phyloP scores from a whole-genome alignment of 345 rosid species.

The Pseudoturritis turrita region DNA sequence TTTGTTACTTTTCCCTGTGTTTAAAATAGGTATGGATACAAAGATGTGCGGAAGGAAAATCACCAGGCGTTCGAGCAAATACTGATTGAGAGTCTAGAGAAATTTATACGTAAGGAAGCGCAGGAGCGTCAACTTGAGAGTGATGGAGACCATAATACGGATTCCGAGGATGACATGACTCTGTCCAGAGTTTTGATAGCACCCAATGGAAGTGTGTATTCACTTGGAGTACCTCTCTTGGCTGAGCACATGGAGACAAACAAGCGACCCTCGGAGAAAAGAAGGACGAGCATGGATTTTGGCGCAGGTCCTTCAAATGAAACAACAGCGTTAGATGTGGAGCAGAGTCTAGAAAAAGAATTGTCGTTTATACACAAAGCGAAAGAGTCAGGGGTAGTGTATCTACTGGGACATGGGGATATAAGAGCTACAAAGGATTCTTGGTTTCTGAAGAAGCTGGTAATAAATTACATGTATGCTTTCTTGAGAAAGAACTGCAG shows the following conservation, averaged over 20 bases:
- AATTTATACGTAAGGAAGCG: constrained; percentile 90
- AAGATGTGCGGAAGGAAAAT: constrained; percentile 91
- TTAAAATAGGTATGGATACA: constrained; percentile 82
- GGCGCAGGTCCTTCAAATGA: constrained; percentile 34
- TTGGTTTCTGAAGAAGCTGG: constrained; percentile 92
- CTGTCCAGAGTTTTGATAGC: constrained; percentile 66
- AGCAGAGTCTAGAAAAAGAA: constrained; percentile 85
- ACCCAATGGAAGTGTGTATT: constrained; percentile 91
- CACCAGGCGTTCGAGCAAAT: constrained; percentile 95
- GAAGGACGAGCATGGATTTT: constrained; percentile 51
- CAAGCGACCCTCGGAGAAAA: constrained; percentile 42
- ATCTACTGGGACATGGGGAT: constrained; percentile 98
- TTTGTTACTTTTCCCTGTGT: not conserved
- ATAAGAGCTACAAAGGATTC: constrained; percentile 95
- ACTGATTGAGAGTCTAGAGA: constrained; percentile 95
- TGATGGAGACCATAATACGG: constrained; percentile 69
- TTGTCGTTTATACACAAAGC: constrained; percentile 89
- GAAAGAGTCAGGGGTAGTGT: constrained; percentile 93
- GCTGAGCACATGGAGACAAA: constrained; percentile 45
- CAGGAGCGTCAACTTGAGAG: constrained; percentile 91
- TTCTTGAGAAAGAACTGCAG: constrained; percentile 92
- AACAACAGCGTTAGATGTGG: constrained; percentile 45
- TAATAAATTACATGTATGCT: constrained; percentile 89
- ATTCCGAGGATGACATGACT: constrained; percentile 55
- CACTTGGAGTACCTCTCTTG: constrained; percentile 79